A percentile compares a stretch with the other conserved stretches of the same genome.
These are phyloP conservation scores for Cenococcum geophilum DNA, from an alignment of 495 filamentous ascomycete species.

Conservation along the genomic window DNA sequence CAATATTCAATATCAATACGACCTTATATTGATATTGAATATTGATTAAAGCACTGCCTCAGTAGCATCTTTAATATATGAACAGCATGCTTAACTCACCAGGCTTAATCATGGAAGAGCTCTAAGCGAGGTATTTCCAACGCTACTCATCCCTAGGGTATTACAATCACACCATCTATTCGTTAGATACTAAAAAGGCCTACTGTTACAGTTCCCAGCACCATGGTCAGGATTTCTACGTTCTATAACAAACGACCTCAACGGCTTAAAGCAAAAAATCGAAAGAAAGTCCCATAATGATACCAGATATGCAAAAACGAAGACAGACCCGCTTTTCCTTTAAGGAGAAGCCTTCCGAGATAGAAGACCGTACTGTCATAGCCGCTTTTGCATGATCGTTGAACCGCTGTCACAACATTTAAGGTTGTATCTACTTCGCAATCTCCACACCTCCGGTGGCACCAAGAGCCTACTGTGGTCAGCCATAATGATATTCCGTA, in stretches of 20 bases:
- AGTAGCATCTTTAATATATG: too few species aligned
- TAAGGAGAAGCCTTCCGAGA: not conserved
- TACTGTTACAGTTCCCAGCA: not conserved
- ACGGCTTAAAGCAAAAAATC: not conserved
- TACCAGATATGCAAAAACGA: not conserved
- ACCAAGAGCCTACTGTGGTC: constrained; percentile 40
- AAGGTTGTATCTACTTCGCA: constrained; percentile 32
- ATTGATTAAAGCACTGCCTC: too few species aligned
- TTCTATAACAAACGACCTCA: not conserved
- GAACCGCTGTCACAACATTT: not conserved
- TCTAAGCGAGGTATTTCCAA: too few species aligned
- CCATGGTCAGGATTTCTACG: not conserved
- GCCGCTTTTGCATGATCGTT: not conserved
- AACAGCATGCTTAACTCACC: too few species aligned
- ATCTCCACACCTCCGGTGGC: constrained; percentile 78
- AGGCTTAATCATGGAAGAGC: too few species aligned
- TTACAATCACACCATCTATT: not conserved
- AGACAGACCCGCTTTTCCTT: not conserved
- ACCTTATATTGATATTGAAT: too few species aligned
- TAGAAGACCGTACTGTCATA: not conserved
- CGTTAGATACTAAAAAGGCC: not conserved
- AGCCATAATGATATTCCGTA: not conserved
- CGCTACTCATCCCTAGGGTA: not conserved
- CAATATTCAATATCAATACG: too few species aligned
- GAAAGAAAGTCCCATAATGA: not conserved